These are phyloP conservation scores for Backusella sp. DNA, from an alignment of 192 early-diverging fungal genomes.

Conservation along the genomic window DNA sequence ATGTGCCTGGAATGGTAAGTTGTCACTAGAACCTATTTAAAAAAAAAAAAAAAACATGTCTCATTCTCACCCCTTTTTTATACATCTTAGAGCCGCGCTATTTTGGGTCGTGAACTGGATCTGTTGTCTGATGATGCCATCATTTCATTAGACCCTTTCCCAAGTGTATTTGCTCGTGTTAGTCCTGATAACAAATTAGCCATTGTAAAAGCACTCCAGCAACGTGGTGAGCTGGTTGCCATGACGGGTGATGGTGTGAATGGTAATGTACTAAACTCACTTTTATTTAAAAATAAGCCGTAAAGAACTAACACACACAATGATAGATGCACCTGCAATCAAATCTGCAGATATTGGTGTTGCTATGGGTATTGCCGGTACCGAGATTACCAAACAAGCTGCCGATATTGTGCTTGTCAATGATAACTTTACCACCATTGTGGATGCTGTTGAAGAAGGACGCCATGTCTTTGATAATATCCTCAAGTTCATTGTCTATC, in stretches of 20 bases:
- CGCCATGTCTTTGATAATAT: conserved; percentile 98
- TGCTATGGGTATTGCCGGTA: conserved; percentile 95
- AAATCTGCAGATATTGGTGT: conserved; percentile 95
- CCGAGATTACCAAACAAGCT: conserved; percentile 98
- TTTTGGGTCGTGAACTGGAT: conserved; percentile 89
- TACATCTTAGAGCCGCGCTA: conserved; percentile 41
- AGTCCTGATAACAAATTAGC: conserved; percentile 96
- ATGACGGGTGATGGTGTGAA: conserved; percentile 98
- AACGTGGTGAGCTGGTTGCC: conserved; percentile 68
- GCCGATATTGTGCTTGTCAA: conserved; percentile 95
- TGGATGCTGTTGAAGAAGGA: conserved; percentile 91
- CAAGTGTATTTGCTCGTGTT: conserved; percentile 95
- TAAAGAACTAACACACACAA: not conserved
- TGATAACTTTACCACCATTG: conserved; percentile 96
- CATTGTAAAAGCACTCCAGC: conserved; percentile 90
- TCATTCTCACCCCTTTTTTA: not conserved
- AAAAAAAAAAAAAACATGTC: not conserved
- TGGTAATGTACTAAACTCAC: conserved; percentile 34
- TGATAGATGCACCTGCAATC: conserved; percentile 87
- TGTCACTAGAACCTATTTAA: not conserved
- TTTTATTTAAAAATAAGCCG: not conserved
- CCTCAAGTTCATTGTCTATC: conserved; percentile 94
- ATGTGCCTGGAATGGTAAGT: conserved; percentile 41
- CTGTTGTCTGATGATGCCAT: conserved; percentile 88
- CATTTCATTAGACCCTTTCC: conserved; percentile 78